Evolutionary conservation across 2,329 filamentous ascomycete genomes (phyloP), one percentile per base, ranked within the genome.

Genomic region (Cadophora gregata): DNA sequence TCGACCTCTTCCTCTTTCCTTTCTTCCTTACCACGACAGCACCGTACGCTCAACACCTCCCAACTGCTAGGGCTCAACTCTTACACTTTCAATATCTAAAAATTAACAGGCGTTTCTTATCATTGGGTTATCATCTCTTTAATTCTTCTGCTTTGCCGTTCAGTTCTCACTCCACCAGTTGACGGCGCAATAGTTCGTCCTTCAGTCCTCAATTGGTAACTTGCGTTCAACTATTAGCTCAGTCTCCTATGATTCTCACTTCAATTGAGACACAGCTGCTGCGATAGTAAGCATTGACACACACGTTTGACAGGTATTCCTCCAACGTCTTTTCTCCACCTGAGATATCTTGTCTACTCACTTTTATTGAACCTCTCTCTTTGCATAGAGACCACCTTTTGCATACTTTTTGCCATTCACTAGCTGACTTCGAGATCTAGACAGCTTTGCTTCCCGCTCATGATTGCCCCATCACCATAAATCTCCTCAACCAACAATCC

Each of bases 391-490:
- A 2, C 38, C 16, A 45, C 19, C 5, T 16, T 45, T 45, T 16
- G 19, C 38, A 19, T 19, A 19, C 31, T 12, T 16, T 5, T 45
- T 5, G 16, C 19, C 6, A 47, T 31, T 53, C 50, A 53, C 27
- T 53, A 16, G 25, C 50, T 53, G 16, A 53, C n/a, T 53, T 19
- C 12, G 31, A 31, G 9, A 9, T n/a, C 7, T 19, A 6, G 14
- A 6, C n/a, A 53, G 50, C 9, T 3, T 27, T 53, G 12, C 14
- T 78, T 25, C 77, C 80, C 71, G 83, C 81, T 81, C 36, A 79
- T 78, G 62, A 94, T 81, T 76, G 89, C 90, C 4, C 92, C 92
- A 65, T 82, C 78, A 72, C 94, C 89, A 80, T 93, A 94, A 29
- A 96, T 84, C 76, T 94, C 91, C 24, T 53, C 45, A 48, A 19